phyloP scores from a whole-genome alignment of 768 basidiomycete genomes.

The Calocybe indica region DNA sequence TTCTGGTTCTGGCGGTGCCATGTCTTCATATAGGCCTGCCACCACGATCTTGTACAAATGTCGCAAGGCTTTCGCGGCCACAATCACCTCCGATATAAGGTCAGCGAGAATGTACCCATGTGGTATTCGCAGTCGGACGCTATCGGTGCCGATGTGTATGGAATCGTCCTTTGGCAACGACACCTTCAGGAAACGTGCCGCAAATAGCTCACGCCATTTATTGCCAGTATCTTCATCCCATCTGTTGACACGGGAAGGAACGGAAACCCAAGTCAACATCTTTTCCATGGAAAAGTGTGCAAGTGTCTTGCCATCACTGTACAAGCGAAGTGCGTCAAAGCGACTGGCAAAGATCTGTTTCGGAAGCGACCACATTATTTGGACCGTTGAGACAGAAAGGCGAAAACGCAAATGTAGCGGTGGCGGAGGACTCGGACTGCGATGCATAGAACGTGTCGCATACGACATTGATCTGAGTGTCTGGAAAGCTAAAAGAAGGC shows the following conservation, averaged over 20 bases:
- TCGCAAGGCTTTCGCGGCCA: conserved; percentile 67
- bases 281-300: conserved; percentile 33
- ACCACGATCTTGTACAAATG: conserved; percentile 58
- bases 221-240: conserved; percentile 29
- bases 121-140: conserved; percentile 73
- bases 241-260: conserved; percentile 28
- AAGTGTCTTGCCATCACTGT: conserved; percentile 17
- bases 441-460: background rate
- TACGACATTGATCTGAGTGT: conserved; percentile 36
- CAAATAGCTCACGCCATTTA: conserved; percentile 73
- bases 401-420: conserved; percentile 2
- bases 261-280: conserved; percentile 52
- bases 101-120: conserved; percentile 71
- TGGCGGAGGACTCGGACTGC: conserved; percentile 11
- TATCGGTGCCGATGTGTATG: conserved; percentile 38
- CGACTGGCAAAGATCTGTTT: conserved; percentile 41
- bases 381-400: conserved; percentile 34
- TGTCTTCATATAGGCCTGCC: conserved; percentile 42
- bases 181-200: conserved; percentile 38
- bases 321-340: conserved; percentile 30
- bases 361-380: conserved; percentile 42
- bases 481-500: conserved; percentile 53
- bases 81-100: conserved; percentile 62
- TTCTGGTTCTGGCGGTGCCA: conserved; percentile 65
- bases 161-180: no score